These are phyloP conservation scores for Cyclotella atomus DNA, from an alignment of 108 stramenopile species.

Conservation along the genomic window DNA sequence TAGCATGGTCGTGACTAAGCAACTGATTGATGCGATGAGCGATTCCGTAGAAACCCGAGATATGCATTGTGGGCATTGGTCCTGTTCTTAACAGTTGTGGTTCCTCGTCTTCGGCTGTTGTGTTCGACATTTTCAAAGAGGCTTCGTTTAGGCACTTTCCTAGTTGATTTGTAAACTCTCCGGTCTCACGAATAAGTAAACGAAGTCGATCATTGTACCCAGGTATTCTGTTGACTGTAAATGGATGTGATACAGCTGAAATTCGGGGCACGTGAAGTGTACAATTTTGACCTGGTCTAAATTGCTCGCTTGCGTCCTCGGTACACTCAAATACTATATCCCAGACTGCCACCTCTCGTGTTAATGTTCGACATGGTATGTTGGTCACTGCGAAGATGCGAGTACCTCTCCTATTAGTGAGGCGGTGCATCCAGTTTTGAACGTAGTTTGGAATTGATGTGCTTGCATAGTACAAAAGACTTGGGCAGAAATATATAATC, in stretches of 20 bases:
- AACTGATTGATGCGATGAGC: constrained; percentile 32
- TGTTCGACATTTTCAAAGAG: too few relatives aligned
- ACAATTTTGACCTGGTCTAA: constrained; percentile 15
- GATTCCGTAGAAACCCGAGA: constrained; percentile 58
- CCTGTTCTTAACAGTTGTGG: constrained; percentile 32
- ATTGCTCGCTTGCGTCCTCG: constrained; percentile 6
- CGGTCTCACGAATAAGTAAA: constrained; percentile 12
- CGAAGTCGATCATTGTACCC: constrained; percentile 13
- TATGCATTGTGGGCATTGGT: too few relatives aligned
- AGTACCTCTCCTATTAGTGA: constrained; percentile 17
- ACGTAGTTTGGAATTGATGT: constrained; percentile 11
- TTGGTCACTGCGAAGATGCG: constrained; percentile 10
- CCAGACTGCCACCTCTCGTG: not conserved
- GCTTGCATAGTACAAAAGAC: constrained; percentile 27
- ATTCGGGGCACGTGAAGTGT: constrained; percentile 14
- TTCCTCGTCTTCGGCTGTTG: too few relatives aligned
- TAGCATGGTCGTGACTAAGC: constrained; percentile 47
- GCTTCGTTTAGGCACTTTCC: too few relatives aligned
- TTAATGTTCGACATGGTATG: not conserved
- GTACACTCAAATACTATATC: constrained; percentile 17
- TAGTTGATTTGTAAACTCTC: constrained; percentile 14
- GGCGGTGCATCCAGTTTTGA: not conserved
- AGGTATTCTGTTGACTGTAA: constrained; percentile 16
- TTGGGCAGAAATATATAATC: constrained; percentile 16
- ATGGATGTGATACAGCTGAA: constrained; percentile 24